Evolutionary conservation across 108 stramenopile species (phyloP).

Genomic region (Pseudonitzschia delicatissima): DNA sequence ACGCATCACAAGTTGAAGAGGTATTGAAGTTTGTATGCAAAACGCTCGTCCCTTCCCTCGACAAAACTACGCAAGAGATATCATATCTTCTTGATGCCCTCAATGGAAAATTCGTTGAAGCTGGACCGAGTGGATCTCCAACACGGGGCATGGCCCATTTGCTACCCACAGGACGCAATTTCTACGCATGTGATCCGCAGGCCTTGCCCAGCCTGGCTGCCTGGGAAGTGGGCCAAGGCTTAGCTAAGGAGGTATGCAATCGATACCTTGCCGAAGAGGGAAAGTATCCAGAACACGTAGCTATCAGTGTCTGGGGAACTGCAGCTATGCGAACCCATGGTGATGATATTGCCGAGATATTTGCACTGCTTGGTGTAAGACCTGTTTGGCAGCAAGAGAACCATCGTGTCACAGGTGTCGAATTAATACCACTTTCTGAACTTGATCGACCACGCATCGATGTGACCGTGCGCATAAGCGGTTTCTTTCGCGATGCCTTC

Average conservation of each 20-base stretch:
- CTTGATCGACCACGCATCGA: conserved; percentile 3
- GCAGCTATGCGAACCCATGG: conserved; percentile 8
- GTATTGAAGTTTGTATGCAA: conserved; percentile 1
- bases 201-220: conserved; percentile 6
- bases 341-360: conserved; percentile 8
- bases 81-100: background rate
- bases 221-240: conserved; percentile 6
- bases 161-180: conserved; percentile 7
- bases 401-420: conserved; percentile 6
- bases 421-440: conserved; percentile 6
- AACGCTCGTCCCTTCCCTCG: conserved; percentile 5
- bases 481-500: conserved; percentile 12
- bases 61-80: background rate
- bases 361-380: background rate
- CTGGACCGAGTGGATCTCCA: conserved; percentile 12
- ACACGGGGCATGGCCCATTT: conserved; percentile 13
- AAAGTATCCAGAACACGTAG: conserved; percentile 8
- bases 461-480: conserved; percentile 10
- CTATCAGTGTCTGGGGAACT: conserved; percentile 10
- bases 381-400: conserved; percentile 12
- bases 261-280: conserved; percentile 4
- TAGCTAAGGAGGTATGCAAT: background rate
- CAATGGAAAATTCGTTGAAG: conserved; percentile 3
- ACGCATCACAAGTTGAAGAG: background rate
- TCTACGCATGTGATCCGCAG: conserved; percentile 3